A percentile compares a stretch with the other conserved stretches of the same genome.
phyloP scores from a whole-genome alignment of 352 stramenopile genomes.

The Aphanomyces euteiches region DNA sequence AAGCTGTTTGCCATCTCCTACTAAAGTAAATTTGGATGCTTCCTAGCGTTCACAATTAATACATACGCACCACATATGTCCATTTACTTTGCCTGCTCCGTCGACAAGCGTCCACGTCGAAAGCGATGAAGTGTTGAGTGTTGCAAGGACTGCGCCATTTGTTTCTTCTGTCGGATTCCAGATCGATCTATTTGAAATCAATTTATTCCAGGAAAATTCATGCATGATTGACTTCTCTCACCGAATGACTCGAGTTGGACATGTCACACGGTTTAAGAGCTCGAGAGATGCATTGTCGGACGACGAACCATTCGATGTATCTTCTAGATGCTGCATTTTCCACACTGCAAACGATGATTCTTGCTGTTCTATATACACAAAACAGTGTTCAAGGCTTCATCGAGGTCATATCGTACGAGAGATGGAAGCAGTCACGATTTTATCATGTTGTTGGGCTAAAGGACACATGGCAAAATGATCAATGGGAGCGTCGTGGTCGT shows the following conservation, averaged over 20 bases:
- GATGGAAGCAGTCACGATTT: constrained; percentile 23
- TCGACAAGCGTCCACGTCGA: constrained; percentile 51
- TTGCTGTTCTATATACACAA: constrained; percentile 14
- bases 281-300: background rate
- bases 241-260: constrained; percentile 11
- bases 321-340: constrained; percentile 21
- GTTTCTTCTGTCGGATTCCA: constrained; percentile 41
- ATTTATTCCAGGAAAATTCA: background rate
- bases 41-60: background rate
- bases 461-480: constrained; percentile 28
- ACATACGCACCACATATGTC: constrained; percentile 39
- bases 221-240: background rate
- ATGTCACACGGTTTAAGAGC: constrained; percentile 1
- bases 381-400: background rate
- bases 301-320: background rate
- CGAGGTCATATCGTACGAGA: background rate
- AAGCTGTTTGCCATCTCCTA: constrained; percentile 33
- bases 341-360: constrained; percentile 26
- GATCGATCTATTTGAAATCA: constrained; percentile 7
- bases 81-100: constrained; percentile 39
- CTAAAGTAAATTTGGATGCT: constrained; percentile 42
- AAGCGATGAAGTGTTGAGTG: constrained; percentile 41
- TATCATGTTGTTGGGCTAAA: constrained; percentile 10
- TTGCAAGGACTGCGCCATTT: constrained; percentile 41
- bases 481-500: constrained; percentile 21